Base-by-base conservation (phyloP, 768 basidiomycete genomes). In the Trametes sanguinea region DNA sequence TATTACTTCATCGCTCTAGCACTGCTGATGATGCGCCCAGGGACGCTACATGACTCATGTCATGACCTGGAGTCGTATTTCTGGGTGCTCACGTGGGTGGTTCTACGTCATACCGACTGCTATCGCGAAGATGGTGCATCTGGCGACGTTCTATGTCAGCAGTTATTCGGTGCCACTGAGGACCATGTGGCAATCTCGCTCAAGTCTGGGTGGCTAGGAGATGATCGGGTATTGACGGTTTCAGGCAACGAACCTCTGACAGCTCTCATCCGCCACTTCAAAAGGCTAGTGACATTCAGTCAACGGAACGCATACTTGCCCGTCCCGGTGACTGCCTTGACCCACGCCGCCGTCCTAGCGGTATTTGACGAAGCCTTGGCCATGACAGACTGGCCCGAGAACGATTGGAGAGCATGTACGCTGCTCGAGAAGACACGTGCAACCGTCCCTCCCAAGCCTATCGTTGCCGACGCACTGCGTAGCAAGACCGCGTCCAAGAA, bases 1-100 rank as follows among this genome's bases (percentile, higher is more conserved):
- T 16, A 13, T 4, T 22, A 37, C 27, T 63, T 58, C 56, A 53
- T 65, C 33, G 47, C 64, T 4, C 6, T 46, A 6, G 59, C 52
- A n/a, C 4, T 65, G 2, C 45, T 65, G 35, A 5, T 5, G 6
- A 35, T 32, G n/a, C 16, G 7, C 1, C 33, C 7, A 1, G 16
- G 16, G 1, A 39, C 43, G 4, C 27, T 37, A 6, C 64, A 57
- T 17, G 3, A n/a, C 4, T 30, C 39, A 3, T 27, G 32, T 2
- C 64, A 65, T 29, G 64, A 65, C 46, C 45, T 65, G 6, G 54
- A 65, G 17, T 57, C 59, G 1, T 65, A 61, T 59, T 65, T 57
- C 50, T 65, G 63, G 63, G 43, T 65, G 33, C 5, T 61, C 0
- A 32, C 61, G 0, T 65, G 54, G 62, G 37, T 58, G 16, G 44